These are phyloP conservation scores for Aspergillus avenaceus DNA, from an alignment of 495 filamentous ascomycete genomes.

Conservation along the genomic window DNA sequence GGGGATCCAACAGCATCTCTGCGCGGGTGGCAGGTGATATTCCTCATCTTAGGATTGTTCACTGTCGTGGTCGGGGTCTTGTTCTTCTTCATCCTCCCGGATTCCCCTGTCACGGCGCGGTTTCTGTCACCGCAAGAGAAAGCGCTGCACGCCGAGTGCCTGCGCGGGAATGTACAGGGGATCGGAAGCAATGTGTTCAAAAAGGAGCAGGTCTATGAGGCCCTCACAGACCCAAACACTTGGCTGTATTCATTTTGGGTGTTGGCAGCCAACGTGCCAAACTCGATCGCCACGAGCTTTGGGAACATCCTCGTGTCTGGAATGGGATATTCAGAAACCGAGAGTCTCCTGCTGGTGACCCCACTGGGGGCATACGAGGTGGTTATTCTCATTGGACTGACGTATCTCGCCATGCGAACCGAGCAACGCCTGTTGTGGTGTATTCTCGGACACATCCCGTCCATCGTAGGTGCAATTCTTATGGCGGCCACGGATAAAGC, in stretches of 20 bases:
- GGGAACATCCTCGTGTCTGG: slow-evolving; percentile 25
- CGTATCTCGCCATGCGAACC: slow-evolving; percentile 53
- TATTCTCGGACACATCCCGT: slow-evolving; percentile 19
- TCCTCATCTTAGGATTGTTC: slow-evolving; percentile 54
- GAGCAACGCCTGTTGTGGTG: slow-evolving; percentile 20
- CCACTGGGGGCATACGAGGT: slow-evolving; percentile 58
- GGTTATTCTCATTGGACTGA: slow-evolving; percentile 47
- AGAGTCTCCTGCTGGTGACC: slow-evolving; percentile 56
- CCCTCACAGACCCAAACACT: slow-evolving; percentile 47
- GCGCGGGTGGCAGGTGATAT: slow-evolving; percentile 56
- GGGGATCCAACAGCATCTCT: slow-evolving; percentile 23
- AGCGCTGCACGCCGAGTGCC: slow-evolving; percentile 49
- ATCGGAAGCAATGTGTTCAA: slow-evolving; percentile 60
- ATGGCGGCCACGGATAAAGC: slow-evolving; percentile 42
- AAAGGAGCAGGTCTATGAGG: slow-evolving; percentile 47
- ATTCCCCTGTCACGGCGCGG: slow-evolving; percentile 55
- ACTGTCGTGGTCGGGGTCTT: slow-evolving; percentile 47
- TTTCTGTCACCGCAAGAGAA: slow-evolving; percentile 54
- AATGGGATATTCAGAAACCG: slow-evolving; percentile 31
- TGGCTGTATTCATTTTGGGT: slow-evolving; percentile 55
- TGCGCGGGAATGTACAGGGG: slow-evolving; percentile 54
- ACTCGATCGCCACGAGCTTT: slow-evolving; percentile 31
- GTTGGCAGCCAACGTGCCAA: slow-evolving; percentile 45
- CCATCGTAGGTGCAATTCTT: slow-evolving; percentile 51
- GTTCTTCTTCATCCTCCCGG: slow-evolving; percentile 55